Conservation (phyloP, 108 stramenopile species). For the Stephanodiscus triporus region DNA sequence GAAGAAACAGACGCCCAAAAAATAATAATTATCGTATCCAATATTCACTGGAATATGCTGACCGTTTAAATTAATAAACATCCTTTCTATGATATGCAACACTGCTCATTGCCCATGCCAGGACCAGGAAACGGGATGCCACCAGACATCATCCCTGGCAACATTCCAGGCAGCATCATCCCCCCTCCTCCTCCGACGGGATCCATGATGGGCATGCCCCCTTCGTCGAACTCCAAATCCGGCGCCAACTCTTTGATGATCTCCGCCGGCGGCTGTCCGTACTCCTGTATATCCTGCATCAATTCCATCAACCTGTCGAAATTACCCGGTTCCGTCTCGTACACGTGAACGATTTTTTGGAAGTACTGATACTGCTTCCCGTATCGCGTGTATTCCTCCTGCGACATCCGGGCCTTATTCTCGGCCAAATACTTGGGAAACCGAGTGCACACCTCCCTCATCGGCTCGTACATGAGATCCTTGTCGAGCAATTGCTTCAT, state of each 20-base stretch:
- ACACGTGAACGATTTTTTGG: slow-evolving; percentile 85
- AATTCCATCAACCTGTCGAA: slow-evolving; percentile 83
- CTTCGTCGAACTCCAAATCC: slow-evolving; percentile 91
- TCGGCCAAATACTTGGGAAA: slow-evolving; percentile 94
- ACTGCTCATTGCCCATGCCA: slow-evolving; percentile 13
- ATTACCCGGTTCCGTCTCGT: slow-evolving; percentile 94
- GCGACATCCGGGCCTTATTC: slow-evolving; percentile 52
- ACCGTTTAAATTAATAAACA: background rate
- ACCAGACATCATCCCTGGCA: slow-evolving; percentile 19
- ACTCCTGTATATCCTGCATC: slow-evolving; percentile 94
- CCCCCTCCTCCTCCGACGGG: slow-evolving; percentile 12
- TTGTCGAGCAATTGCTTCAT: slow-evolving; percentile 93
- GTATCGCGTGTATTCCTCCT: slow-evolving; percentile 65
- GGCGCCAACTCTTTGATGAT: slow-evolving; percentile 97
- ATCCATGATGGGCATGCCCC: slow-evolving; percentile 93
- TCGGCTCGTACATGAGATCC: slow-evolving; percentile 98
- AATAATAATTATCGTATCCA: too few relatives aligned
- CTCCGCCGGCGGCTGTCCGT: slow-evolving; percentile 94
- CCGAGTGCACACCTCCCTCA: slow-evolving; percentile 81
- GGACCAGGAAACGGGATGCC: slow-evolving; percentile 6
- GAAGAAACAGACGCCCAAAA: too few relatives aligned
- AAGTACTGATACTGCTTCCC: slow-evolving; percentile 91
- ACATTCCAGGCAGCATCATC: slow-evolving; percentile 48
- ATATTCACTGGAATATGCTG: background rate
- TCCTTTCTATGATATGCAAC: slow-evolving; percentile 17